These are phyloP conservation scores for Ogataea populi-albae DNA, from an alignment of 805 yeast genomes.

Conservation along the genomic window DNA sequence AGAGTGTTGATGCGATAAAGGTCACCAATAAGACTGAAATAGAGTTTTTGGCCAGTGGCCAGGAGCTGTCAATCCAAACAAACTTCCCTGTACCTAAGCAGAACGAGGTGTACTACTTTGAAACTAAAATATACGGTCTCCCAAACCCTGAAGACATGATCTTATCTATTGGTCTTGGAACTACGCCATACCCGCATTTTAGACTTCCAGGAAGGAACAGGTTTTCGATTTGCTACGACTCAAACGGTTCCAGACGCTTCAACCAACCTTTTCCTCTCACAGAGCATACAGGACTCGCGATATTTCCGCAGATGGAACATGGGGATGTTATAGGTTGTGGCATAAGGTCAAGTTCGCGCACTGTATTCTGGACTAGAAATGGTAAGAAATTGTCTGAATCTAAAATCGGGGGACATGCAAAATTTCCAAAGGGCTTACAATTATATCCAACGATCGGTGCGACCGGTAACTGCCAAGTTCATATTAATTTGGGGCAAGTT, in stretches of 20 bases:
- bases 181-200: slow-evolving; percentile 91
- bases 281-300: slow-evolving; percentile 40
- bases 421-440: slow-evolving; percentile 65
- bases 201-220: slow-evolving; percentile 90
- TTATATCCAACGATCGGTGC: slow-evolving; percentile 91
- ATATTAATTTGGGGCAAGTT: slow-evolving; percentile 86
- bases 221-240: slow-evolving; percentile 83
- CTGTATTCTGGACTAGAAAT: slow-evolving; percentile 89
- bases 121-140: slow-evolving; percentile 74
- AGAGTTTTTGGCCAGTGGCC: slow-evolving; percentile 51
- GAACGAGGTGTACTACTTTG: slow-evolving; percentile 87
- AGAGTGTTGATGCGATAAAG: slow-evolving; percentile 51
- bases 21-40: slow-evolving; percentile 67
- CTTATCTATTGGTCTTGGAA: slow-evolving; percentile 75
- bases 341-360: slow-evolving; percentile 74
- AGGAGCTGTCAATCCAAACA: slow-evolving; percentile 56
- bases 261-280: slow-evolving; percentile 66
- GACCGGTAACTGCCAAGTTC: slow-evolving; percentile 74
- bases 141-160: slow-evolving; percentile 53
- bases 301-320: slow-evolving; percentile 60
- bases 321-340: slow-evolving; percentile 97
- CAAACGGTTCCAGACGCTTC: slow-evolving; percentile 73
- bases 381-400: slow-evolving; percentile 87
- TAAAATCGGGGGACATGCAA: slow-evolving; percentile 74
- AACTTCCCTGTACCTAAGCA: slow-evolving; percentile 81